Percentiles rank a stretch among this genome's conserved stretches.
phyloP scores from a whole-genome alignment of 1,284 basidiomycete species.

The Marasmius fiardii region DNA sequence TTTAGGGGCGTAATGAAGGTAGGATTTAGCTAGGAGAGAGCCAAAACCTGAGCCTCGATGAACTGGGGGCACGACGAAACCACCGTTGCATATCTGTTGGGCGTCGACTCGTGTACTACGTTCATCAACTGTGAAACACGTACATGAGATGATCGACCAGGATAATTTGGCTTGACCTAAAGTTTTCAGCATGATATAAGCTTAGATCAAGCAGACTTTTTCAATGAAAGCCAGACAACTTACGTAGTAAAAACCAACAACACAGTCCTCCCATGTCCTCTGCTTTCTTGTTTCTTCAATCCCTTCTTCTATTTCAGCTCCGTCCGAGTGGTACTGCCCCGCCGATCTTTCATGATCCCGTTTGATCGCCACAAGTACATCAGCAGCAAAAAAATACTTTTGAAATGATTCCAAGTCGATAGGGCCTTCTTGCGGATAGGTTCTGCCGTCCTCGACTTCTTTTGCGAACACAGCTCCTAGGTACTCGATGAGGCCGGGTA shows the following conservation, averaged over 20 bases:
- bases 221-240: slow-evolving; percentile 20
- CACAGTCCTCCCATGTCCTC: slow-evolving; percentile 61
- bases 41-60: slow-evolving; percentile 76
- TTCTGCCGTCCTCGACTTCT: slow-evolving; percentile 73
- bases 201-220: too few species aligned
- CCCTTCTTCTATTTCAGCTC: slow-evolving; percentile 21
- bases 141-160: slow-evolving; percentile 90
- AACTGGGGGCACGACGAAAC: slow-evolving; percentile 77
- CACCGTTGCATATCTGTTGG: slow-evolving; percentile 79
- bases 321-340: slow-evolving; percentile 8
- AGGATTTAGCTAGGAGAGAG: slow-evolving; percentile 73
- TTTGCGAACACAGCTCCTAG: slow-evolving; percentile 66
- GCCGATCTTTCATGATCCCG: slow-evolving; percentile 11
- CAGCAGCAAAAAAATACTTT: slow-evolving; percentile 72
- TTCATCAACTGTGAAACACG: slow-evolving; percentile 29
- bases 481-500: slow-evolving; percentile 55
- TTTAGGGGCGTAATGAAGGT: slow-evolving; percentile 76
- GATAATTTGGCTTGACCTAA: slow-evolving; percentile 88
- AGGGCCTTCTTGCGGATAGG: slow-evolving; percentile 81
- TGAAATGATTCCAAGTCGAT: slow-evolving; percentile 55
- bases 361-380: slow-evolving; percentile 71
- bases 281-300: slow-evolving; percentile 36
- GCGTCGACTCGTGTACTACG: background rate
- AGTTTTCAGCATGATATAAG: background rate
- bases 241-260: slow-evolving; percentile 85